phyloP scores from a whole-genome alignment of 345 rosid species.

The Aurinia saxatilis region DNA sequence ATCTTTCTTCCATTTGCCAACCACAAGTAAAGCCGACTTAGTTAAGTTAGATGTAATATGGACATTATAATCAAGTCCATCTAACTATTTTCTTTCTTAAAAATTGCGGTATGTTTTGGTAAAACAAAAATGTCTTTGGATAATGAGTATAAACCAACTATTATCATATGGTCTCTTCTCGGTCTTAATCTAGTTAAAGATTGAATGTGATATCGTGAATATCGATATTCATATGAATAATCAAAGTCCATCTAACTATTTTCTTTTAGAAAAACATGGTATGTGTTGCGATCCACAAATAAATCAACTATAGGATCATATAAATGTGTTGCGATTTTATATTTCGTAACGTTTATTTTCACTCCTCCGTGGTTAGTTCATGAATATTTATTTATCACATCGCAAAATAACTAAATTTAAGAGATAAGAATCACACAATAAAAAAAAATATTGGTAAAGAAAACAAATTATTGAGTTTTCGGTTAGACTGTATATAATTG shows the following conservation, averaged over 20 bases:
- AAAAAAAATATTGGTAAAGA: not conserved
- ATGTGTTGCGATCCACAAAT: too few relatives aligned
- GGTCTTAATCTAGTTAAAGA: too few relatives aligned
- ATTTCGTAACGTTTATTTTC: not conserved
- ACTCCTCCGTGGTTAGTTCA: not conserved
- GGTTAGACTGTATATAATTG: not conserved
- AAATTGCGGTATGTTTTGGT: too few relatives aligned
- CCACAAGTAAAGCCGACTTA: not conserved
- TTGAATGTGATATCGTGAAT: not conserved
- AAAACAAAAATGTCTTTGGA: too few relatives aligned
- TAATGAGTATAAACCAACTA: too few relatives aligned
- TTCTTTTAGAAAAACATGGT: too few relatives aligned
- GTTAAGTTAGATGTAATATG: too few relatives aligned
- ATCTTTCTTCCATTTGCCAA: not conserved
- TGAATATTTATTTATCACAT: not conserved
- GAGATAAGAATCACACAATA: not conserved
- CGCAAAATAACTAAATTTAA: not conserved
- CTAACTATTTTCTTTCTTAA: too few relatives aligned
- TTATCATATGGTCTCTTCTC: too few relatives aligned
- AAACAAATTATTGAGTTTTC: not conserved
- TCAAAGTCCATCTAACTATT: too few relatives aligned
- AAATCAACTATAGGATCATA: not conserved
- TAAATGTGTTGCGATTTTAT: not conserved
- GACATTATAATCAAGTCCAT: too few relatives aligned
- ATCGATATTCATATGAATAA: too few relatives aligned